Evolutionary conservation across 2,329 filamentous ascomycete species (phyloP).

Genomic region (Amauroascus niger): DNA sequence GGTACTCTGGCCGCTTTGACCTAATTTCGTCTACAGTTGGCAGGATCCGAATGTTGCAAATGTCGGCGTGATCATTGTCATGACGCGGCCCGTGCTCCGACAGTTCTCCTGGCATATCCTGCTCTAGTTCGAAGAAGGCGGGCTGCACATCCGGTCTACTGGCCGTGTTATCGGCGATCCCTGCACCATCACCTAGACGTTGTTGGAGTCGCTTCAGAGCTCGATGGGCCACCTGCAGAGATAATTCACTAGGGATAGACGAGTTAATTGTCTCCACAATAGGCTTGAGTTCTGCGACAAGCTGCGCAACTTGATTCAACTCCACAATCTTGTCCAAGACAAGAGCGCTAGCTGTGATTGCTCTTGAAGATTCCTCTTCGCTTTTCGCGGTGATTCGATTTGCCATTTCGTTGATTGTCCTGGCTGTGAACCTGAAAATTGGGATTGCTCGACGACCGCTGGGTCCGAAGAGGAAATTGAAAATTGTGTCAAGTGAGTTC

Average conservation of each 20-base stretch:
- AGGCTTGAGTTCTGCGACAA: conserved; percentile 20
- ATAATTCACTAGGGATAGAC: background rate
- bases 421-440: conserved; percentile 25
- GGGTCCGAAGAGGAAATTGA: conserved; percentile 37
- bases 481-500: conserved; percentile 35
- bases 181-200: background rate
- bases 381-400: conserved; percentile 15
- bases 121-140: background rate
- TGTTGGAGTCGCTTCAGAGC: conserved; percentile 1
- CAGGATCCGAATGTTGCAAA: conserved; percentile 41
- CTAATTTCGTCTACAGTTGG: conserved; percentile 44
- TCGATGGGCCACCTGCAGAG: background rate
- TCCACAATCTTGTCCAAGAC: conserved; percentile 28
- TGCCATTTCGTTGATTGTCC: background rate
- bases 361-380: conserved; percentile 7
- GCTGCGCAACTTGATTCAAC: conserved; percentile 31
- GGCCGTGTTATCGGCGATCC: background rate
- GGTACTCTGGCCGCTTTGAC: conserved; percentile 15
- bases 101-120: conserved; percentile 18
- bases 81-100: conserved; percentile 28
- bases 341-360: conserved; percentile 21
- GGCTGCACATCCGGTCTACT: background rate
- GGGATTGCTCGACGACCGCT: conserved; percentile 30
- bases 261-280: conserved; percentile 16
- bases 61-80: conserved; percentile 43